Evolutionary conservation across 768 basidiomycete species (phyloP).

Genomic region (Lentinula edodes): DNA sequence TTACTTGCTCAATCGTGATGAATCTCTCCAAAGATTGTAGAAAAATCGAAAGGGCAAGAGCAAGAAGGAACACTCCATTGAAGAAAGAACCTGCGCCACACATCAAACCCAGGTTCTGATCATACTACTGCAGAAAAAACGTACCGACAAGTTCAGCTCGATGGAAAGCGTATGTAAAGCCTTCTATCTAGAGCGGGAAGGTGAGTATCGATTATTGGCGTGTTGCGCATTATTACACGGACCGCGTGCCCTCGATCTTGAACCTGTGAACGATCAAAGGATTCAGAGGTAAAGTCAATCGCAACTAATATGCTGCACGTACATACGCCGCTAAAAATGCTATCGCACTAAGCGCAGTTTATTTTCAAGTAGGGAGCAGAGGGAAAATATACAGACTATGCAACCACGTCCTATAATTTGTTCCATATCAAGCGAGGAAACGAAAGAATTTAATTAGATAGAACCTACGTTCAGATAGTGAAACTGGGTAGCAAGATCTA

Average conservation of each 20-base stretch:
- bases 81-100: constrained; percentile 40
- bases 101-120: not conserved
- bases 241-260: constrained; percentile 40
- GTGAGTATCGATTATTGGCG: not conserved
- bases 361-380: not conserved
- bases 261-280: constrained; percentile 21
- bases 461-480: constrained; percentile 47
- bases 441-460: not conserved
- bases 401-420: constrained; percentile 35
- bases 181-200: constrained; percentile 29
- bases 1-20: constrained; percentile 31
- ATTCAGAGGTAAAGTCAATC: not conserved
- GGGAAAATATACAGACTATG: constrained; percentile 28
- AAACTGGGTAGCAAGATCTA: constrained; percentile 28
- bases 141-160: constrained; percentile 51
- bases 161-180: constrained; percentile 52
- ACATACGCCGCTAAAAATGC: constrained; percentile 43
- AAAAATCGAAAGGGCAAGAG: constrained; percentile 47
- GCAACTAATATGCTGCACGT: constrained; percentile 11
- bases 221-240: constrained; percentile 11
- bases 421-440: not conserved
- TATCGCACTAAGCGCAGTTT: constrained; percentile 27
- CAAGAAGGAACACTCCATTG: constrained; percentile 49
- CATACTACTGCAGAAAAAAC: constrained; percentile 1
- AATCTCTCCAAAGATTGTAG: constrained; percentile 51